These are phyloP conservation scores for Kandelia obovata DNA, from an alignment of 345 rosid species.

Conservation along the genomic window DNA sequence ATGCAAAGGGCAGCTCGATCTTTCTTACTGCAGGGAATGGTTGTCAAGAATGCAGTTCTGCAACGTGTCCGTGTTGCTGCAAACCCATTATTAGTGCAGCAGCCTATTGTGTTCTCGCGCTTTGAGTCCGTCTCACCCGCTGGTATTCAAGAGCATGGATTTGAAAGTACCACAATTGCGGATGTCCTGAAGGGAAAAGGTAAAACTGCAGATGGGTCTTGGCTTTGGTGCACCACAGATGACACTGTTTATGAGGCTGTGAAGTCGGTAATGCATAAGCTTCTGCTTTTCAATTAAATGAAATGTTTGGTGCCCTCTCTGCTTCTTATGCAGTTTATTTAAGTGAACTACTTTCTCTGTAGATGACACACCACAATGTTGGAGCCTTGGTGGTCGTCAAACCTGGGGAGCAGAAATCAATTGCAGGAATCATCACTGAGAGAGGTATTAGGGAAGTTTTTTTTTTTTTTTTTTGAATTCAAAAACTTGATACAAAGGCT, in stretches of 20 bases:
- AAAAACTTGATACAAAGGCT: background rate
- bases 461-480: background rate
- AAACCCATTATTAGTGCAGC: slow-evolving; percentile 39
- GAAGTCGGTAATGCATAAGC: slow-evolving; percentile 60
- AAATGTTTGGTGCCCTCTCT: background rate
- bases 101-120: slow-evolving; percentile 48
- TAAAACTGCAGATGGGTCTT: slow-evolving; percentile 89
- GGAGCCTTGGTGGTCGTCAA: slow-evolving; percentile 96
- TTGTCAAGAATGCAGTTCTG: slow-evolving; percentile 48
- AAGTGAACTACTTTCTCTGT: slow-evolving; percentile 2
- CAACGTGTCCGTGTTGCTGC: slow-evolving; percentile 53
- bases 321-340: background rate
- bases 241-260: slow-evolving; percentile 92
- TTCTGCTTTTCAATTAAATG: background rate
- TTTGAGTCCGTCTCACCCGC: slow-evolving; percentile 55
- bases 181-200: slow-evolving; percentile 80
- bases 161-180: slow-evolving; percentile 81
- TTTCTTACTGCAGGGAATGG: slow-evolving; percentile 46
- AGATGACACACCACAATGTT: slow-evolving; percentile 99
- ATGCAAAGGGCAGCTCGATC: slow-evolving; percentile 60
- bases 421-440: slow-evolving; percentile 97
- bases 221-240: slow-evolving; percentile 98
- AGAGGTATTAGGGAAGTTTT: slow-evolving; percentile 50
- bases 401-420: slow-evolving; percentile 78
- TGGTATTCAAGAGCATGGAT: slow-evolving; percentile 85